Evolutionary conservation across 2,329 filamentous ascomycete genomes (phyloP).

Genomic region (Lizonia empirigonia): DNA sequence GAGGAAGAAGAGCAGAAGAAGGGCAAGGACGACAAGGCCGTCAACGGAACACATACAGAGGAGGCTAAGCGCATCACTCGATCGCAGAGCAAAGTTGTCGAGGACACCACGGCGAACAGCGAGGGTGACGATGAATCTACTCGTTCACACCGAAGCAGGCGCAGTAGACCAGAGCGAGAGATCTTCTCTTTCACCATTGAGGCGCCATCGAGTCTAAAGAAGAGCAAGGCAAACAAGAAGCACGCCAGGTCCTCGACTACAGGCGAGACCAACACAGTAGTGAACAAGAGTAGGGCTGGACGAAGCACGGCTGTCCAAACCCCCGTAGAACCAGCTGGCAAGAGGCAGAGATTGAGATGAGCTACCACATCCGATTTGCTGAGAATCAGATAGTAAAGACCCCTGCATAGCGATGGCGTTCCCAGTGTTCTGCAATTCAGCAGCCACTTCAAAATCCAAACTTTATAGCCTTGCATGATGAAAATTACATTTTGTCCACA

Average conservation of each 20-base stretch:
- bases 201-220: slow-evolving; percentile 37
- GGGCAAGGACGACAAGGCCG: slow-evolving; percentile 7
- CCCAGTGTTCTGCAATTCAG: no score
- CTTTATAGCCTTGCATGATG: no score
- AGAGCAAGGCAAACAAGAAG: slow-evolving; percentile 7
- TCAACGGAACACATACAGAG: slow-evolving; percentile 5
- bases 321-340: slow-evolving; percentile 5
- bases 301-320: neutral
- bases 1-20: slow-evolving; percentile 28
- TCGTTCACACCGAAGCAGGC: slow-evolving; percentile 19
- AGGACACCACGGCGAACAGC: slow-evolving; percentile 5
- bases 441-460: no score
- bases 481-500: no score
- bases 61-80: slow-evolving; percentile 13
- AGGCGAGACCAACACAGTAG: neutral
- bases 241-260: slow-evolving; percentile 3
- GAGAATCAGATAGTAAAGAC: no score
- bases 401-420: no score
- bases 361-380: no score
- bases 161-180: slow-evolving; percentile 32
- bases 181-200: slow-evolving; percentile 46
- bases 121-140: slow-evolving; percentile 15
- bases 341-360: slow-evolving; percentile 12
- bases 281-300: neutral
- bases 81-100: slow-evolving; percentile 19